Evolutionary conservation across 345 rosid species (phyloP).

Genomic region (Euphorbia peplus): DNA sequence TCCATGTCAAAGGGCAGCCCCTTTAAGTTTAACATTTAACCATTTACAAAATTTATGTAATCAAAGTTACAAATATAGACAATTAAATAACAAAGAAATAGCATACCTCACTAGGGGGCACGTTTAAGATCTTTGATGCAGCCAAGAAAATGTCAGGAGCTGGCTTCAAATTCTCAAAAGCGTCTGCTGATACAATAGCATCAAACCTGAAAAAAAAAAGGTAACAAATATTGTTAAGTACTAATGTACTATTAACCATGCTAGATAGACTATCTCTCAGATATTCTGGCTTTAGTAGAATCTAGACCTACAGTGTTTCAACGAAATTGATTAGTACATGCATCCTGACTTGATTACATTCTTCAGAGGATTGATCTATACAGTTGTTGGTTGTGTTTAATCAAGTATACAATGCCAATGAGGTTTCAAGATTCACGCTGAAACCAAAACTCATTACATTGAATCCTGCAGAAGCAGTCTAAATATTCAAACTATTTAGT

Average conservation of each 20-base stretch:
- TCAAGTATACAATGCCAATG: background rate
- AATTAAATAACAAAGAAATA: constrained; percentile 2
- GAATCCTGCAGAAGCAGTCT: no score
- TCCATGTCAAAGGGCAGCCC: background rate
- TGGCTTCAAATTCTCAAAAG: constrained; percentile 95
- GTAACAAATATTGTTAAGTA: constrained; percentile 3
- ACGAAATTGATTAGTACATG: background rate
- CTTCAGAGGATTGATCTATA: background rate
- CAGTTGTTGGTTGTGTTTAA: background rate
- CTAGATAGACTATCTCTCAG: background rate
- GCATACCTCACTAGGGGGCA: constrained; percentile 69
- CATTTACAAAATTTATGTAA: background rate
- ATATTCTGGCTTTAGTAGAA: background rate
- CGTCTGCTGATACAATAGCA: constrained; percentile 96
- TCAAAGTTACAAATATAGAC: background rate
- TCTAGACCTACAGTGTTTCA: background rate
- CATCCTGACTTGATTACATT: background rate
- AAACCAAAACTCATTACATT: background rate
- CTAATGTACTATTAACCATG: no score
- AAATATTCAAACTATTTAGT: no score
- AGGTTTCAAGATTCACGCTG: background rate
- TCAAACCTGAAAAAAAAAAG: constrained; percentile 65
- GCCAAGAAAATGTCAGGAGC: constrained; percentile 96
- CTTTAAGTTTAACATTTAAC: background rate
- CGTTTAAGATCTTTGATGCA: constrained; percentile 81